A percentile compares a stretch with the other conserved stretches of the same genome.
Evolutionary conservation across 139 green algal genomes (phyloP).

Genomic region (Chlorella ohadii): DNA sequence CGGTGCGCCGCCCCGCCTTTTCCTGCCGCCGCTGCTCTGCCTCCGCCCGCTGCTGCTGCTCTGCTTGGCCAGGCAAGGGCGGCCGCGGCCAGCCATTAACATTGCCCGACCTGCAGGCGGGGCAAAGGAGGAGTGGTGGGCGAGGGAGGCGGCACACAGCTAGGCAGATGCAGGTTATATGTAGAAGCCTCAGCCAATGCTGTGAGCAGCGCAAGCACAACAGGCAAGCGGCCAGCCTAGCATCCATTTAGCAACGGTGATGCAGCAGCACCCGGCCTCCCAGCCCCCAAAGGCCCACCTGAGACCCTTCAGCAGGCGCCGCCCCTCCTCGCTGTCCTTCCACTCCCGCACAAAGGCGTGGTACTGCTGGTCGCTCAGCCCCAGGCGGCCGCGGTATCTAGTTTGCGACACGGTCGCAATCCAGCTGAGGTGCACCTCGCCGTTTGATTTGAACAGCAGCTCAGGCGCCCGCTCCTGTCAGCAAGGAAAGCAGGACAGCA

Average conservation of each 20-base stretch:
- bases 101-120: no score
- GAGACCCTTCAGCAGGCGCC: neutral
- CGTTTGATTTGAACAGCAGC: neutral
- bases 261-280: neutral
- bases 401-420: neutral
- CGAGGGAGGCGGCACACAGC: no score
- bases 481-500: neutral
- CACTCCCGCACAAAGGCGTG: neutral
- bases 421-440: neutral
- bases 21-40: no score
- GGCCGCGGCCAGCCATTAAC: no score
- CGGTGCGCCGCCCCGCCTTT: no score
- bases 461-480: neutral
- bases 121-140: no score
- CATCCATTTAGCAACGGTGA: neutral
- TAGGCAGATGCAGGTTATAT: no score
- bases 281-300: neutral
- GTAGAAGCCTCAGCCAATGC: no score
- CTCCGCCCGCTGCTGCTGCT: no score
- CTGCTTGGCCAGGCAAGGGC: no score
- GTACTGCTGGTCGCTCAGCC: neutral
- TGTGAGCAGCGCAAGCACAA: no score
- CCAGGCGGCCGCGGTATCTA: neutral
- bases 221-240: no score
- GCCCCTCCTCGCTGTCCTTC: neutral